Evolutionary conservation across 2,329 filamentous ascomycete species (phyloP), one percentile per base, ranked within the genome.

Genomic region (Epichloe brachyelytri): DNA sequence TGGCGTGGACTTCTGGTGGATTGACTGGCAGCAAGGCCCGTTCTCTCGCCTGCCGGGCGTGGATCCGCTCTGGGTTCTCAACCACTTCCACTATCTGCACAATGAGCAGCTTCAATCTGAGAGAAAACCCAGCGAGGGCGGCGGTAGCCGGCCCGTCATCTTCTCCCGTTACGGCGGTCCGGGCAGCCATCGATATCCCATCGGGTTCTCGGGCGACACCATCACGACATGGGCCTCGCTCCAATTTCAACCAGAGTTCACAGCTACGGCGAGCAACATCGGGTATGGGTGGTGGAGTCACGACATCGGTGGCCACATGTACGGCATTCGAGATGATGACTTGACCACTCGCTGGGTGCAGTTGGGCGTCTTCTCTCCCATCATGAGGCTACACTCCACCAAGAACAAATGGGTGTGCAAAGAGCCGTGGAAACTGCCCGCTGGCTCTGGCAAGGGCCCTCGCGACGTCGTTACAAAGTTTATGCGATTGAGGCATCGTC

Each of bases 241-340:
- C 15, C 62, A 71, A 14, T 84, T 83, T 63, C 81, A 84, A 60
- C 79, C 80, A 6, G 79, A 84, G 58, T 84, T 84, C 58, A 85
- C 81, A 0, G 77, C 79, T 3, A 82, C 77, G 0, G 78, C 80
- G 0, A 80, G 78, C 10, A 84, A 85, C 61, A 81, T 84, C 53
- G 80, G 80, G 0, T 84, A 80, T 55, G 80, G 79, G 2, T 83
- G 80, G 79, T 84, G 80, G 80, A 80, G 76, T 47, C 80, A 84
- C 60, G 80, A 84, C 55, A 81, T 84, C 30, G 80, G 80, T n/a
- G 80, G 80, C 0, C 80, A 84, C 59, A 75, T 77, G 57, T 60
- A 63, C 2, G 80, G 80, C 4, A 64, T 64, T 39, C 72, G 75
- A 5, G 76, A 80, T 47, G 79, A 82, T 48, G 77, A 84, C 57